These are phyloP conservation scores for Phytophthora tubulina DNA, from an alignment of 352 stramenopile species.

Conservation along the genomic window DNA sequence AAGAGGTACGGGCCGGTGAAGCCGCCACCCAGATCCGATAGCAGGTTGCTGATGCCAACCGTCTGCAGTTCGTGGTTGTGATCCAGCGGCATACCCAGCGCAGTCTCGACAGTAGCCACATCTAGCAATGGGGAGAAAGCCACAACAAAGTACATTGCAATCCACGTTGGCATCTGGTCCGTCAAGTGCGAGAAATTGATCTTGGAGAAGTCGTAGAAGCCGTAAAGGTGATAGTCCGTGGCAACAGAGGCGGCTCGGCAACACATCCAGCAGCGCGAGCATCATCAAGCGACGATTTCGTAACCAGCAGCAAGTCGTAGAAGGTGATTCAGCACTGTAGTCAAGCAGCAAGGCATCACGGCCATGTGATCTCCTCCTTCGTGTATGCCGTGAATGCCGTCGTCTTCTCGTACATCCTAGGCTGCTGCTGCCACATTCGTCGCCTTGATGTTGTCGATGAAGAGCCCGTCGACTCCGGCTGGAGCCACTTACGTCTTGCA, in stretches of 20 bases:
- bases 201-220: conserved; percentile 76
- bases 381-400: no score
- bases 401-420: no score
- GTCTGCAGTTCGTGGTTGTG: conserved; percentile 97
- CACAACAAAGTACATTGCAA: conserved; percentile 99
- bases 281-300: conserved; percentile 85
- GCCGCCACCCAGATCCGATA: conserved; percentile 96
- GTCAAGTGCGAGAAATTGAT: conserved; percentile 71
- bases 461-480: no score
- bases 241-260: conserved; percentile 68
- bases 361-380: conserved; percentile 85
- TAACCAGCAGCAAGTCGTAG: conserved; percentile 82
- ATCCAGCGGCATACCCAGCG: conserved; percentile 93
- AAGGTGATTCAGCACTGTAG: conserved; percentile 85
- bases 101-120: conserved; percentile 97
- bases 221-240: conserved; percentile 81
- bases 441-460: no score
- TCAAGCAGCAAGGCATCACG: conserved; percentile 91
- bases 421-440: no score
- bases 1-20: conserved; percentile 99
- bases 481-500: no score
- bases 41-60: conserved; percentile 96
- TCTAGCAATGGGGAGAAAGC: conserved; percentile 98
- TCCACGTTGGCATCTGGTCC: conserved; percentile 89
- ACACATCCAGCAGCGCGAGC: conserved; percentile 94